A percentile compares a stretch with the other conserved stretches of the same genome.
phyloP scores from a whole-genome alignment of 2,329 filamentous ascomycete genomes.

The Rutstroemia sp. region DNA sequence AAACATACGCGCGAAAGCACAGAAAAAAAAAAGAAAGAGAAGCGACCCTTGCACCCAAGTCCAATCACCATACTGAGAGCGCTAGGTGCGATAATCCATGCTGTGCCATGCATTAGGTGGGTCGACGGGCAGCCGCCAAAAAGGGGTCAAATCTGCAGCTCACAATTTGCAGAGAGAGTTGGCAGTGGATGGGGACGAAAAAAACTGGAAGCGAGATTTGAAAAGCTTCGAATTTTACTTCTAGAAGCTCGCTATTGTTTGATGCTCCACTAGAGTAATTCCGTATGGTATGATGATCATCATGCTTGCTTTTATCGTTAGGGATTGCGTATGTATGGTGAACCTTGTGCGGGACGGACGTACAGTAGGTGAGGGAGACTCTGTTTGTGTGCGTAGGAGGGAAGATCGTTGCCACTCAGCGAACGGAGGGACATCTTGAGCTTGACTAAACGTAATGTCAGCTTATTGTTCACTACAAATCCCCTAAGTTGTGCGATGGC shows the following conservation, averaged over 20 bases:
- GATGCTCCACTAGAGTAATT: neutral
- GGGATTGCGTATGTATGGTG: no score
- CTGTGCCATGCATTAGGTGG: neutral
- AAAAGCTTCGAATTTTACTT: constrained; percentile 8
- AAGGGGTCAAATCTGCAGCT: constrained; percentile 5
- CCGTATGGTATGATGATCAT: neutral
- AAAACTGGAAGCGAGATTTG: neutral
- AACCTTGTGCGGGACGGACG: no score
- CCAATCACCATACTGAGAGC: neutral
- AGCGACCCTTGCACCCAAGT: neutral
- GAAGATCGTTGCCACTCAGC: neutral
- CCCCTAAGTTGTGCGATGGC: no score
- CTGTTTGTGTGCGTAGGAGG: neutral
- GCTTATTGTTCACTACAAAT: neutral
- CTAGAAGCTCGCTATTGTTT: constrained; percentile 4
- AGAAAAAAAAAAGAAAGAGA: neutral
- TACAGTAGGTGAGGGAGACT: no score
- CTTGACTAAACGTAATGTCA: neutral
- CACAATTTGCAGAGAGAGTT: neutral
- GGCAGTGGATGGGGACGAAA: no score
- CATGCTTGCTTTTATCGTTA: neutral
- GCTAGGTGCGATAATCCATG: neutral
- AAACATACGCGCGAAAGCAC: no score
- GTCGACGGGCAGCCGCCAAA: constrained; percentile 3
- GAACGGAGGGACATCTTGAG: neutral